Evolutionary conservation across 306 rosid species (phyloP), one percentile per base, ranked within the genome.

Genomic region (Abrus precatorius): DNA sequence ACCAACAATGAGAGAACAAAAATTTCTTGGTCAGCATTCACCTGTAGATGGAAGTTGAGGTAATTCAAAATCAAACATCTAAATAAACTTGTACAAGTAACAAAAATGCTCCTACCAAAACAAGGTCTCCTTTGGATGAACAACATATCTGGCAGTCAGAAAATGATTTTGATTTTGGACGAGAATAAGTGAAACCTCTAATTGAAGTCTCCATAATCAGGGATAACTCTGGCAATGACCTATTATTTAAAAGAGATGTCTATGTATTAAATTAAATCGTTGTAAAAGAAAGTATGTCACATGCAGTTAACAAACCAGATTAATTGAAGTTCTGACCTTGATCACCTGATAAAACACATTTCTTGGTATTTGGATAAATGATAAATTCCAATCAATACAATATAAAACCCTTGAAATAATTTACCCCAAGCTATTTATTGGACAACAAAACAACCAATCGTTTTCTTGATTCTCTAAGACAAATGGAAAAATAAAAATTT

Each of bases 161-260:
- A 71, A 72, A 78, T 45, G 92, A 84, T 68, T 86, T 87, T 2
- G 73, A 69, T 80, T 88, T 90, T 65, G 93, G 79, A 78, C 90
- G 84, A 53, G 92, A 85, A 80, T 75, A 84, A 6, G 69, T 63
- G 86, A 95, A 89, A 40, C 97, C 99, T 86, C 95, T 89, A 59
- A 93, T 45, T 64, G 90, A 81, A 61, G 90, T 89, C 84, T 93
- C 97, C 85, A 85, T 78, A 75, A 89, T 60, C 69, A 91, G 49
- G 74, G 92, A 90, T 44, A 95, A 77, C 76, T 95, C 99, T 41
- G 92, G 97, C 89, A 93, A 85, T 54, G 99, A 93, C 92, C 99
- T 93, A 53, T n/a, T 40, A 82, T 87, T 80, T 49, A 28, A 68
- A 56, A 56, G 9, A 56, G 9, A 40, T 62, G 38, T 62, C 77